Evolutionary conservation across 768 basidiomycete genomes (phyloP), one percentile per base, ranked within the genome.

Genomic region (Saitozyma sp.): DNA sequence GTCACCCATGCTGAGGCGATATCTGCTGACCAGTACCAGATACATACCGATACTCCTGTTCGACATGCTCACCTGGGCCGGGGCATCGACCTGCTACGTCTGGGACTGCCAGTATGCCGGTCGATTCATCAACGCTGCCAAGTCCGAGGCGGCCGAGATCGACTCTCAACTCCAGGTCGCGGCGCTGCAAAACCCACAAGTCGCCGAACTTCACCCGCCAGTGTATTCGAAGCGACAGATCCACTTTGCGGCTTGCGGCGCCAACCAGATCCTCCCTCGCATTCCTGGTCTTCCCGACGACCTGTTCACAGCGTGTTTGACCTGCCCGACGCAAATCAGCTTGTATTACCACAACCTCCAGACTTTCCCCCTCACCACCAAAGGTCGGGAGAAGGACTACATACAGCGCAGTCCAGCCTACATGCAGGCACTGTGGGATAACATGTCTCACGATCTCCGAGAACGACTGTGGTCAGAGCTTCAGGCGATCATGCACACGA

Each of bases 41-140:
- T 76, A 76, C 58, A 76, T 76, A 54, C 74, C 74, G n/a, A 68
- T 76, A 54, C 68, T 73, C 16, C 59, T 76, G 0, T 76, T 76
- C 59, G 74, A 76, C 50, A 54, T 73, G 13, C 43, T 76, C 39
- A 71, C 70, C 39, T 76, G 74, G 74, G 69, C 74, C 0, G 74
- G 72, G 13, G 64, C 72, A 0, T 65, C 72, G 2, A 66, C 70
- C 1, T 73, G 72, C 48, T 76, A 67, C 54, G 65, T 76, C 13
- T 76, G 74, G 74, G 74, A 76, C 52, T 73, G 72, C 45, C 64
- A 66, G 16, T 51, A 71, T 54, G 70, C 74, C 38, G 69, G 72
- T 14, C 69, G 74, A 19, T 67, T 76, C 64, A 68, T 76, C 55
- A 55, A 57, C 49, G 66, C 69, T 45, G 74, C 74, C 11, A 19